Evolutionary conservation across 1,284 basidiomycete genomes (phyloP), one percentile per base, ranked within the genome.

Genomic region (Sporisorium sorghi): DNA sequence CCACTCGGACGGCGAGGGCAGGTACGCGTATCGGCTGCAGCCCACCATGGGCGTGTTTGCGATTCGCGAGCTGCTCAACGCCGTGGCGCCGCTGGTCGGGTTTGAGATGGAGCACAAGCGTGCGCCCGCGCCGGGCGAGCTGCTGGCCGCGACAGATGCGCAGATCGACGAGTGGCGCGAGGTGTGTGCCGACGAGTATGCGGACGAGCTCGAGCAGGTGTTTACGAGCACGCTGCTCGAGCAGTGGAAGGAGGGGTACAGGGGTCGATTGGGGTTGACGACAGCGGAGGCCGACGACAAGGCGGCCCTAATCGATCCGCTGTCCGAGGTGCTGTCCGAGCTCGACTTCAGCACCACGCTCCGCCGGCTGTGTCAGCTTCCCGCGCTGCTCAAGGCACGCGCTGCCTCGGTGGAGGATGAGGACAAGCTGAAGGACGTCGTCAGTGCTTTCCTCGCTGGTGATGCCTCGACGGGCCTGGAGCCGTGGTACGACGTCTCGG

Each of bases 1-100:
- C 81, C 94, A 97, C 83, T 90, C 90, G 0, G 96, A 99, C 81
- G 89, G 90, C 30, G 88, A 88, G 57, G 94, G 94, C 0, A 88
- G 94, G 43, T 99, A 98, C 82, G 88, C 91, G 3, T 98, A 94
- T 87, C 89, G 68, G 7, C 62, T 78, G 37, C 82, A 83, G 59
- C 81, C 81, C 8, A 89, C 85, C 8, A 91, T 91, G 77, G 65
- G 86, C 66, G 57, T 70, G 23, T 78, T 71, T 68, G 76, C 68
- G 11, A 60, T 76, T 8, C 57, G 64, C 24, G 57, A 70, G 49
- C 57, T 74, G 40, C 33, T 55, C 43, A 59, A 67, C 14, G 65
- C 65, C 14, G 58, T 76, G 1, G 65, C 77, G 39, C 71, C 76
- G 10, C 19, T 79, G 21, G 50, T 76, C 2, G 78, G 72, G 3